A percentile compares a stretch with the other conserved stretches of the same genome.
Evolutionary conservation across 2,329 filamentous ascomycete species (phyloP).

Genomic region (Diaporthe vexans): DNA sequence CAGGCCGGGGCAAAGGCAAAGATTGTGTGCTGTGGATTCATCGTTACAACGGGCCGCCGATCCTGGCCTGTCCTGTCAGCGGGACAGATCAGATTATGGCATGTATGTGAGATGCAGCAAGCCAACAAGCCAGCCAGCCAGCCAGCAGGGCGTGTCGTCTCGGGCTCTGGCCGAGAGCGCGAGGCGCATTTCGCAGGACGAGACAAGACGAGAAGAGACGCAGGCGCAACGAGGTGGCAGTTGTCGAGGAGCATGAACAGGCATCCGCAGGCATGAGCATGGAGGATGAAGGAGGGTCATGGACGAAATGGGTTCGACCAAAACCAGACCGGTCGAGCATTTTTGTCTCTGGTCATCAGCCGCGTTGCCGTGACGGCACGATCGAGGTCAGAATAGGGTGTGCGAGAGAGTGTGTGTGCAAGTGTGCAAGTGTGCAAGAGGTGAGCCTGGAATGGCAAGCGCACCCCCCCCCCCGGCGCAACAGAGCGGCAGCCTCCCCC

Average conservation of each 20-base stretch:
- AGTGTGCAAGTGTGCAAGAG: neutral
- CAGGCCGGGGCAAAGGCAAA: neutral
- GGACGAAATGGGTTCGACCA: neutral
- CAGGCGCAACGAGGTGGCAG: conserved; percentile 6
- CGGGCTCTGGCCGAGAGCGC: neutral
- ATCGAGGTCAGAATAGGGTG: neutral
- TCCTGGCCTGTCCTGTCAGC: conserved; percentile 27
- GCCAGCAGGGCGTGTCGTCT: too few species aligned
- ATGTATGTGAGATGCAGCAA: conserved; percentile 7
- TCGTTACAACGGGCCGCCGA: conserved; percentile 32
- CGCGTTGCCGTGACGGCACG: conserved; percentile 25
- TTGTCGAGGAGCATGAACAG: conserved; percentile 8
- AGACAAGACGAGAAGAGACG: neutral
- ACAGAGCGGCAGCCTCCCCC: neutral
- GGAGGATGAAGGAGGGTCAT: conserved; percentile 19
- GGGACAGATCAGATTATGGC: conserved; percentile 24
- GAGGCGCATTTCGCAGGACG: conserved; percentile 3
- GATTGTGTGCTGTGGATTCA: conserved; percentile 12
- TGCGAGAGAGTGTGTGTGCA: neutral
- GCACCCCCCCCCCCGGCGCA: too few species aligned
- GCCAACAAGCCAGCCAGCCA: too few species aligned
- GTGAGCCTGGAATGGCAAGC: conserved; percentile 5
- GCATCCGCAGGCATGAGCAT: neutral
- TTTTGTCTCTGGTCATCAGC: conserved; percentile 29
- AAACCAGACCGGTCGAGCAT: conserved; percentile 26